Percentiles rank a stretch among this genome's conserved stretches.
phyloP scores from a whole-genome alignment of 768 basidiomycete genomes.

The Gloeopeniophorella convolvens region DNA sequence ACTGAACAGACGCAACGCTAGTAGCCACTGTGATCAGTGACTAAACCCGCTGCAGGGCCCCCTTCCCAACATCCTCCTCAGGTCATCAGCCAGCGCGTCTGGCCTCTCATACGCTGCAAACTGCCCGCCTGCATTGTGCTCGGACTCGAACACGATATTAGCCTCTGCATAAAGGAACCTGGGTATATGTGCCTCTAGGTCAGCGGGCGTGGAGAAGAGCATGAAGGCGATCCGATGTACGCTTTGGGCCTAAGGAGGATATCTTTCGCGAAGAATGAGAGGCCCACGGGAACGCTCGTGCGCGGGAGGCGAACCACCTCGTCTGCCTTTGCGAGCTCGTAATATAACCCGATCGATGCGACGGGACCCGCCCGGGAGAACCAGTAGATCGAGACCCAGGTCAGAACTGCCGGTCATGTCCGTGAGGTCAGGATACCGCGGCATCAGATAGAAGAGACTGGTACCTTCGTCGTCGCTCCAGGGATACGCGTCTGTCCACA shows the following conservation, averaged over 20 bases:
- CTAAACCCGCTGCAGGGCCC: conserved; percentile 4
- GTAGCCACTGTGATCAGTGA: neutral
- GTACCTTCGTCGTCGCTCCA: conserved; percentile 51
- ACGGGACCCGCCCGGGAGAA: conserved; percentile 29
- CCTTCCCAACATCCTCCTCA: conserved; percentile 7
- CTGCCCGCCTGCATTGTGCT: too few species aligned
- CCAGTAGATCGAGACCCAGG: conserved; percentile 32
- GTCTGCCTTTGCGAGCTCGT: conserved; percentile 20
- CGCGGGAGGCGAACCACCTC: neutral
- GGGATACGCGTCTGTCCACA: conserved; percentile 37
- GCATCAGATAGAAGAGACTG: neutral
- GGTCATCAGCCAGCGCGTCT: neutral
- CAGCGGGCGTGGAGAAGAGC: too few species aligned
- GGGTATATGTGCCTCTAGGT: too few species aligned
- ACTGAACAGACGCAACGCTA: neutral
- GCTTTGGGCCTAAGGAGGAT: neutral
- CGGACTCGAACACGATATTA: too few species aligned
- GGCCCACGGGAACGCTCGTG: conserved; percentile 24
- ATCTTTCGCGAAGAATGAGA: conserved; percentile 28
- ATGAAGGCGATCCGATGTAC: too few species aligned
- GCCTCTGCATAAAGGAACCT: too few species aligned
- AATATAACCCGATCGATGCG: conserved; percentile 26
- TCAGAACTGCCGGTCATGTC: conserved; percentile 25
- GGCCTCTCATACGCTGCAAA: conserved; percentile 1
- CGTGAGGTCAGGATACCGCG: neutral